Base-by-base conservation (phyloP, 805 yeast species). In the Saturnispora silvae region DNA sequence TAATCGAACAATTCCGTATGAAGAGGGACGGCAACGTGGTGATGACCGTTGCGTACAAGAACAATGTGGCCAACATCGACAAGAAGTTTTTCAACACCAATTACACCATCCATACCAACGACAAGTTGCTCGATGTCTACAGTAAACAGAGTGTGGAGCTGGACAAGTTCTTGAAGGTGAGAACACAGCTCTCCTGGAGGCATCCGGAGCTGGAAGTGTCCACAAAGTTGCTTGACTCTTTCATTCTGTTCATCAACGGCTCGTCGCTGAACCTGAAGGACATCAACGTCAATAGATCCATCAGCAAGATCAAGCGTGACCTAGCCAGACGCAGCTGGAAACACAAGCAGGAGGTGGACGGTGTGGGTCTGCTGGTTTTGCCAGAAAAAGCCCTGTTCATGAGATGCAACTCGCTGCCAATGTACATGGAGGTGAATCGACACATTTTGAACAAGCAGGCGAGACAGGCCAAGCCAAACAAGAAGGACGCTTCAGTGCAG, bases 291-390 rank as follows among this genome's bases (percentile, higher is more conserved):
- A 60, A 61, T 40, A 67, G 75, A 45, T 67, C 85, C 4, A 60
- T 77, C 26, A 69, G 70, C 17, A 81, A 81, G 51, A 67, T 87
- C 18, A 70, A 86, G 29, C 73, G 97, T 51, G 95, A 86, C 51
- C 60, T 89, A 40, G 94, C 94, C 3, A 73, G 97, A 57, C 73
- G 94, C 45, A 79, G 95, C 2, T 92, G 98, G 98, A 72, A 71
- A 49, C 95, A 86, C 53, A 65, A 80, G 0, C 49, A 52, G 5
- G 53, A 58, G 8, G 65, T 66, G 44, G 83, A 77, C 38, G 70
- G 77, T 1, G 70, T 92, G 14, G 81, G 81, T 4, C 64, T 89
- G 48, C 70, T 80, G 44, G 68, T 77, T 18, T 54, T 87, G 20
- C 95, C 96, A 3, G 64, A 69, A 20, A 72, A 76, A 41, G 73